These are phyloP conservation scores for Glomus cerebriforme DNA, from an alignment of 192 early-diverging fungal genomes.

Conservation along the genomic window DNA sequence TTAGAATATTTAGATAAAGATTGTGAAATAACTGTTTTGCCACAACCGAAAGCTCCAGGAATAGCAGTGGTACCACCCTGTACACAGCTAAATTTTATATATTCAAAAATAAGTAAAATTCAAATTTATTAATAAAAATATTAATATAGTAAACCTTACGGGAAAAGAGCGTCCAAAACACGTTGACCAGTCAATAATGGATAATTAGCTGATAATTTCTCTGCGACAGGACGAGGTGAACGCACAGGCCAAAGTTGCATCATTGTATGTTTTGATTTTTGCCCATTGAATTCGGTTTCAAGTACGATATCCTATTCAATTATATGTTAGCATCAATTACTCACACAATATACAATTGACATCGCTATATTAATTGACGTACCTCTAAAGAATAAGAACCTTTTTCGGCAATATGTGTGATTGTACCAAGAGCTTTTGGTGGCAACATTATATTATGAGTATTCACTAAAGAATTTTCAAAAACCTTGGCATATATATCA, in stretches of 20 bases:
- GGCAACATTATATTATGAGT: conserved; percentile 93
- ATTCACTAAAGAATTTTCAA: conserved; percentile 92
- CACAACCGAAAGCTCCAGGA: conserved; percentile 99
- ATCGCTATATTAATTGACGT: neutral
- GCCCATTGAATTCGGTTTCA: conserved; percentile 97
- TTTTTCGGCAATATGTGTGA: conserved; percentile 93
- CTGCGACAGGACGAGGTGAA: conserved; percentile 89
- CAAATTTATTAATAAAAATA: neutral
- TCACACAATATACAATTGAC: neutral
- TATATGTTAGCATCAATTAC: neutral
- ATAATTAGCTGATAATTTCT: conserved; percentile 94
- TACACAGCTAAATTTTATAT: conserved; percentile 67
- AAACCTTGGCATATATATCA: conserved; percentile 93
- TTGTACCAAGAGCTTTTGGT: conserved; percentile 90
- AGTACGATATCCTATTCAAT: conserved; percentile 75
- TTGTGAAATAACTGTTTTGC: conserved; percentile 99
- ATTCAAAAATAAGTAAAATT: conserved; percentile 3
- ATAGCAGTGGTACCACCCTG: conserved; percentile 99
- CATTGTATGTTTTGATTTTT: conserved; percentile 91
- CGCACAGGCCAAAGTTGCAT: conserved; percentile 98
- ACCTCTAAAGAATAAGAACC: conserved; percentile 89
- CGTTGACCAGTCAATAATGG: conserved; percentile 98
- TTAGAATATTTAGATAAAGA: conserved; percentile 99
- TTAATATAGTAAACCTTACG: conserved; percentile 49
- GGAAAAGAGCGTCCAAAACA: conserved; percentile 98